Base-by-base conservation (phyloP, 2,329 filamentous ascomycete species). In the Helotiales sp. region DNA sequence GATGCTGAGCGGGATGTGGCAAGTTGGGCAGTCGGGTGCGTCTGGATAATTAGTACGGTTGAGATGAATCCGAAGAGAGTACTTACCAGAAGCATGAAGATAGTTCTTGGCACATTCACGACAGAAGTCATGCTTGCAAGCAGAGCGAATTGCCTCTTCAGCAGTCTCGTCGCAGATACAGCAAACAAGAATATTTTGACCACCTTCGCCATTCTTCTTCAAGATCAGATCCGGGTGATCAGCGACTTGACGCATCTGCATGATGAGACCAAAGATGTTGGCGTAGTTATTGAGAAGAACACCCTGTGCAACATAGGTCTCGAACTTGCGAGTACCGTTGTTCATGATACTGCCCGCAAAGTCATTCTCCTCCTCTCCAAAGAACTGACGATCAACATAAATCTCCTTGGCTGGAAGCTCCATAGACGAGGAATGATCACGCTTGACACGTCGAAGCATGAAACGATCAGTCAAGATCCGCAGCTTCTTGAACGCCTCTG, bases 241-340 rank as follows among this genome's bases (percentile, higher is more conserved):
- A 7, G 95, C 92, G 25, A 97, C 91, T 76, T 99, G 95, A 55
- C 95, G 89, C 93, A 99, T 98, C 74, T 96, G 93, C 91, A 98
- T 98, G 70, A 99, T 97, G 55, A 99, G 82, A 70, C 93, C 93
- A 69, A 99, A 99, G 64, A 99, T 98, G 72, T 99, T 99, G 77
- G 95, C 95, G 67, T 98, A 98, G 71, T 97, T 96, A 79, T 98
- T 92, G 60, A 99, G 82, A 74, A 99, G 85, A 19, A 98, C 93
- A 77, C 92, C 93, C 63, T 92, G 90, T 17, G 91, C 89, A 34
- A 98, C 95, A 65, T 98, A 99, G 0, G 93, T 98, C 70, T 98
- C 91, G 65, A 98, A 99, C 67, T 92, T 87, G 60, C 95, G 88
- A 58, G 88, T 84, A 7, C 90, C 89, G 70, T 90, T 96, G 15